Evolutionary conservation across 495 filamentous ascomycete genomes (phyloP).

Genomic region (Podospora pseudoanserina): DNA sequence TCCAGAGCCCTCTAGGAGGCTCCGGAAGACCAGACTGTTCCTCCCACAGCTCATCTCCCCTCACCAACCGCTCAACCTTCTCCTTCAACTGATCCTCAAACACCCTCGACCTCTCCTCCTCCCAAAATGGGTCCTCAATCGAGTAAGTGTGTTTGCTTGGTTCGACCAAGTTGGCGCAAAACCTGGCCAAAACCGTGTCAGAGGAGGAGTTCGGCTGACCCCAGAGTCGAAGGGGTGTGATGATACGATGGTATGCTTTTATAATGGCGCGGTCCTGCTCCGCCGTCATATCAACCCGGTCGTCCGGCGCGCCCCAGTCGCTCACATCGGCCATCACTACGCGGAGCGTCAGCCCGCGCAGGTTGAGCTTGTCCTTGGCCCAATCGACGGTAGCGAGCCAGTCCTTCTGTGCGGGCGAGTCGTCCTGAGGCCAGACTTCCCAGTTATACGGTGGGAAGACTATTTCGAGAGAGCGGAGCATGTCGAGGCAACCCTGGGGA

Average conservation of each 20-base stretch:
- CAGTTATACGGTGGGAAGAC: background rate
- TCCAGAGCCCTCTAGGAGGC: background rate
- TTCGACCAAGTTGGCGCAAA: background rate
- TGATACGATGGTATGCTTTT: background rate
- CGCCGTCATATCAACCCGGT: background rate
- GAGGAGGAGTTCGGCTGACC: background rate
- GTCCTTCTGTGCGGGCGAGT: background rate
- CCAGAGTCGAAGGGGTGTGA: background rate
- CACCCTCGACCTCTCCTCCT: background rate
- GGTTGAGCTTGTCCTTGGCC: constrained; percentile 5
- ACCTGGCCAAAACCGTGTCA: background rate
- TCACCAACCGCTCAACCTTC: background rate
- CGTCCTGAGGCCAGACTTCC: background rate
- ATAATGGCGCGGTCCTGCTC: background rate
- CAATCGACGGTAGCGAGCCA: background rate
- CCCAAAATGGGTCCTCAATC: background rate
- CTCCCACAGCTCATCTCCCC: background rate
- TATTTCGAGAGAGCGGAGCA: constrained; percentile 10
- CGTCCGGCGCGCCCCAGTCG: background rate
- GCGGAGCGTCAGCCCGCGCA: constrained; percentile 8
- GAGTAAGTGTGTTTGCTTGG: background rate
- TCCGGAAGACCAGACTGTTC: background rate
- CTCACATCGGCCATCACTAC: constrained; percentile 3
- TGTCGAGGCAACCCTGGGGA: constrained; percentile 1
- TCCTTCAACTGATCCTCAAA: background rate